Conservation (phyloP, 306 rosid genomes). For the Quercus bicolor region DNA sequence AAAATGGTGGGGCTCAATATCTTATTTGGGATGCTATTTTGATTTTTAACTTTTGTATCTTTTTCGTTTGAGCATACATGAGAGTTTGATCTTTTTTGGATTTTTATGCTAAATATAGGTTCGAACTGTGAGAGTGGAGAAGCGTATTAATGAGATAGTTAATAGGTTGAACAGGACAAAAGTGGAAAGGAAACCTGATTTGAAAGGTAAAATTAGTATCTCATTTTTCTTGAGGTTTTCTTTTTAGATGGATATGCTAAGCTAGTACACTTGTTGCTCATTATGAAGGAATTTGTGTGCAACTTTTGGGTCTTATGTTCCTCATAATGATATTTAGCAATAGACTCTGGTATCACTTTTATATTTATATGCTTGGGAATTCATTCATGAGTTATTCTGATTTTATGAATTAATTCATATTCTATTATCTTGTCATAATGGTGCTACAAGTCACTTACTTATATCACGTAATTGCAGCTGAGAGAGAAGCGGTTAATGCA, state of each 20-base stretch:
- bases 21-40: not conserved
- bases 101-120: conserved; percentile 49
- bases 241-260: not conserved
- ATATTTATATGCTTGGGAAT: conserved; percentile 1
- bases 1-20: conserved; percentile 55
- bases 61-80: conserved; percentile 13
- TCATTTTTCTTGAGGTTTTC: conserved; percentile 5
- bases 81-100: conserved; percentile 18
- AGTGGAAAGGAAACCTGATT: conserved; percentile 90
- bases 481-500: conserved; percentile 87
- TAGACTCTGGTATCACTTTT: not conserved
- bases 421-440: not conserved
- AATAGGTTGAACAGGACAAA: conserved; percentile 87
- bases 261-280: not conserved
- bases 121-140: conserved; percentile 86
- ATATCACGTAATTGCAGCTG: conserved; percentile 53
- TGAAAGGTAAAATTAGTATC: conserved; percentile 60
- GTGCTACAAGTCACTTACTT: not conserved
- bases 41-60: not conserved
- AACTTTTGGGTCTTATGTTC: not conserved
- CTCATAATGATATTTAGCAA: not conserved
- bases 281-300: not conserved
- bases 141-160: conserved; percentile 82
- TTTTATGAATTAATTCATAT: not conserved
- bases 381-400: conserved; percentile 4